These are phyloP conservation scores for Lachancea dasiensis DNA, from an alignment of 805 yeast genomes.

Conservation along the genomic window DNA sequence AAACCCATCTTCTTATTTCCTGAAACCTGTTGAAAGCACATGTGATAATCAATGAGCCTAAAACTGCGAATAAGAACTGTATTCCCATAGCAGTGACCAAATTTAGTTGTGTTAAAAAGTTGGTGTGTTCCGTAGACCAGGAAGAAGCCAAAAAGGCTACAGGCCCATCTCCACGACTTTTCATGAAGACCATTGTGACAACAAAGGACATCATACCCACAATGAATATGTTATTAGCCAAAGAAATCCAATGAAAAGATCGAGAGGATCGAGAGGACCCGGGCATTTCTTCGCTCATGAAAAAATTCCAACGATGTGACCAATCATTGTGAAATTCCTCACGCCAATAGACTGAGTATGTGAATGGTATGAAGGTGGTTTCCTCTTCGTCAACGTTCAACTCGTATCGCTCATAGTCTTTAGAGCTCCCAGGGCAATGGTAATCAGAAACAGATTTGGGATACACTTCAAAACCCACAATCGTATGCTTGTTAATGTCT, in stretches of 20 bases:
- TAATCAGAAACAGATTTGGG: conserved; percentile 69
- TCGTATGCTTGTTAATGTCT: conserved; percentile 43
- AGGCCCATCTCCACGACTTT: conserved; percentile 22
- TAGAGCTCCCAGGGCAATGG: conserved; percentile 71
- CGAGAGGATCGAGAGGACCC: conserved; percentile 31
- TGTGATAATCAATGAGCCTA: conserved; percentile 54
- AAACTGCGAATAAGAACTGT: conserved; percentile 59
- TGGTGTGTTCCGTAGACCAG: conserved; percentile 5
- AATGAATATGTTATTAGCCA: conserved; percentile 64
- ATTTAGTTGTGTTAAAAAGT: conserved; percentile 6
- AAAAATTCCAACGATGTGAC: conserved; percentile 72
- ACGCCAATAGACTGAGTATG: conserved; percentile 85
- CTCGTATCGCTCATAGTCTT: conserved; percentile 51
- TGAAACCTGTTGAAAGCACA: conserved; percentile 58
- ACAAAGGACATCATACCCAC: conserved; percentile 54
- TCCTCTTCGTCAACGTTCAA: conserved; percentile 36
- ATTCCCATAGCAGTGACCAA: conserved; percentile 65
- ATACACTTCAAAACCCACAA: conserved; percentile 87
- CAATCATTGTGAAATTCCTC: conserved; percentile 65
- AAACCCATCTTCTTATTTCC: conserved; percentile 59
- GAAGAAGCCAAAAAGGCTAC: conserved; percentile 4
- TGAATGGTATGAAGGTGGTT: conserved; percentile 55
- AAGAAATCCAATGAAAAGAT: conserved; percentile 71
- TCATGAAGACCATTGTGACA: conserved; percentile 51
- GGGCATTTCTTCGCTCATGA: conserved; percentile 40